phyloP scores from a whole-genome alignment of 1,284 basidiomycete genomes.

The Malassezia globosa region DNA sequence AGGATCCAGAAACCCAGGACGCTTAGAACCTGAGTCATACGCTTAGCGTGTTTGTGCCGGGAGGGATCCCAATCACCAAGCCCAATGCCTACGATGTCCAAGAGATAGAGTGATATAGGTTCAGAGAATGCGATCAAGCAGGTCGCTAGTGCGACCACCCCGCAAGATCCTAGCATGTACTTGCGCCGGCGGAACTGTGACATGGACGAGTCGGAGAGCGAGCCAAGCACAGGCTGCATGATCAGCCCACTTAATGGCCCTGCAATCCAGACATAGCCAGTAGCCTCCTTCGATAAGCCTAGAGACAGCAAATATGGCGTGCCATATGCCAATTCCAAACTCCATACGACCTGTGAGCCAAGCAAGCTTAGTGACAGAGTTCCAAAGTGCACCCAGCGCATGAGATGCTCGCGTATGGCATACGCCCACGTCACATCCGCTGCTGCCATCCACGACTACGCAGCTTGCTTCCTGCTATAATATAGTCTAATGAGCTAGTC shows the following conservation, averaged over 20 bases:
- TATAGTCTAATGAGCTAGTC: too few species aligned
- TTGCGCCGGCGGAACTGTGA: slow-evolving; percentile 71
- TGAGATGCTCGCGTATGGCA: neutral
- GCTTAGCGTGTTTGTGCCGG: slow-evolving; percentile 42
- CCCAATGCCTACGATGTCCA: slow-evolving; percentile 65
- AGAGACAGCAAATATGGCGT: slow-evolving; percentile 82
- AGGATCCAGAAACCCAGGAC: slow-evolving; percentile 84
- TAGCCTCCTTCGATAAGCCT: slow-evolving; percentile 77
- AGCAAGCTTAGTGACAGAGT: slow-evolving; percentile 52
- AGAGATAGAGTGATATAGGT: slow-evolving; percentile 61
- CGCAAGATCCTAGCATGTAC: slow-evolving; percentile 74
- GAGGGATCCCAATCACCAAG: slow-evolving; percentile 81
- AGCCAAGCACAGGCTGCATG: slow-evolving; percentile 86
- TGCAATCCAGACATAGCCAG: slow-evolving; percentile 90
- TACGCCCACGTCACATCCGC: neutral
- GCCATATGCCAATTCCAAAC: slow-evolving; percentile 72
- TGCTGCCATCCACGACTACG: neutral
- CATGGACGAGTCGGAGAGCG: slow-evolving; percentile 79
- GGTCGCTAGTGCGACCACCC: slow-evolving; percentile 60
- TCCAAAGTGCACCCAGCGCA: slow-evolving; percentile 11
- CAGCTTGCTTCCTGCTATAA: too few species aligned
- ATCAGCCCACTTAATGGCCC: slow-evolving; percentile 83
- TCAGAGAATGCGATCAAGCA: slow-evolving; percentile 77
- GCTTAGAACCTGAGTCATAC: slow-evolving; percentile 53
- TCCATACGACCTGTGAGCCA: slow-evolving; percentile 86